phyloP scores from a whole-genome alignment of 2,329 filamentous ascomycete genomes.

The Paraconiothyrium brasiliense region DNA sequence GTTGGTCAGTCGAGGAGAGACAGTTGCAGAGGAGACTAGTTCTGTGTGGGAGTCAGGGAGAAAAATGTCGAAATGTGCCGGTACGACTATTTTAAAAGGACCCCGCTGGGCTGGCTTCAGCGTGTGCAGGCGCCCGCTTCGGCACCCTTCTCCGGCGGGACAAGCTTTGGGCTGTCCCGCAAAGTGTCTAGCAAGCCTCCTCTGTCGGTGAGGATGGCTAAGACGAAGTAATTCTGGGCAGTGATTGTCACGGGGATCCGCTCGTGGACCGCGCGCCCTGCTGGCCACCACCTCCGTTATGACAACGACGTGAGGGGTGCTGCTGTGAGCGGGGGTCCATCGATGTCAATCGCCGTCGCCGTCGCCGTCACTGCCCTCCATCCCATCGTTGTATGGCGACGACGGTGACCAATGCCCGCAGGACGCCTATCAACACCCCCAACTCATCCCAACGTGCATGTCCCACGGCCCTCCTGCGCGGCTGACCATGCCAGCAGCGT shows the following conservation, averaged over 20 bases:
- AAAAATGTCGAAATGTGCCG: slow-evolving; percentile 6
- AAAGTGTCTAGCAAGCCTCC: slow-evolving; percentile 15
- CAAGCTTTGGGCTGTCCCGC: slow-evolving; percentile 36
- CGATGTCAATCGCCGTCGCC: slow-evolving; percentile 37
- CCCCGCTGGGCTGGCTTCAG: slow-evolving; percentile 33
- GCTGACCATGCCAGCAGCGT: slow-evolving; percentile 30
- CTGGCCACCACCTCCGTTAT: neutral
- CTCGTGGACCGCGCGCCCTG: slow-evolving; percentile 25
- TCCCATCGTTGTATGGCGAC: neutral
- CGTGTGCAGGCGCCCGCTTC: slow-evolving; percentile 22
- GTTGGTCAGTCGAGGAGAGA: neutral
- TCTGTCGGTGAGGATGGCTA: slow-evolving; percentile 25
- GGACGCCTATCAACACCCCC: slow-evolving; percentile 19
- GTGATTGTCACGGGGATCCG: slow-evolving; percentile 41
- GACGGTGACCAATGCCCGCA: slow-evolving; percentile 17
- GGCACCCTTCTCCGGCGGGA: slow-evolving; percentile 35
- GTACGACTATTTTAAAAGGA: slow-evolving; percentile 27
- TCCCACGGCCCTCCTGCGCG: slow-evolving; percentile 25
- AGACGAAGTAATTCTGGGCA: slow-evolving; percentile 29
- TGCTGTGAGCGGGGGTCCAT: slow-evolving; percentile 32
- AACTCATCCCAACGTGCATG: slow-evolving; percentile 10
- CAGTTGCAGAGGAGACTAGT: neutral
- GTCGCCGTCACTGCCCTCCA: neutral
- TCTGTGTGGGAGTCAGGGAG: slow-evolving; percentile 10
- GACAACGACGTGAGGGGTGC: neutral